Conservation (phyloP, 208 protist species). For the Wallacemonas rigidus region DNA sequence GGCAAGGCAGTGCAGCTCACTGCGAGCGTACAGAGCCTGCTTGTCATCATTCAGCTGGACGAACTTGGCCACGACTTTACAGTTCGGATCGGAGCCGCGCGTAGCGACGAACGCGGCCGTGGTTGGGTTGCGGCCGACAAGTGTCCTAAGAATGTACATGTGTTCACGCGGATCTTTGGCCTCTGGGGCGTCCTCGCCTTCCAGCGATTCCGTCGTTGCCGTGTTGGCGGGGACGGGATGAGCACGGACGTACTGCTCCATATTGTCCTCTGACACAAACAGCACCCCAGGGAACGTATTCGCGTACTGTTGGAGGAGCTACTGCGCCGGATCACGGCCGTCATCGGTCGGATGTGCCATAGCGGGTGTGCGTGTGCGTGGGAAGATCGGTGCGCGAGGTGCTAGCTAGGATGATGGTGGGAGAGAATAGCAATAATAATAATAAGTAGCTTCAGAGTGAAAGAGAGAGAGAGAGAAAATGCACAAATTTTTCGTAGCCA, state of each 20-base stretch:
- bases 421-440: neutral
- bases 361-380: neutral
- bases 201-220: constrained; percentile 34
- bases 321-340: constrained; percentile 36
- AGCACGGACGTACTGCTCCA: constrained; percentile 66
- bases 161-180: constrained; percentile 68
- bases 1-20: constrained; percentile 85
- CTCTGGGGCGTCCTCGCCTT: constrained; percentile 75
- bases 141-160: constrained; percentile 78
- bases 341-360: constrained; percentile 30
- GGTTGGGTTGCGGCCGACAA: constrained; percentile 84
- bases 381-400: neutral
- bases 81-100: constrained; percentile 58
- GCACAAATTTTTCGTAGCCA: too few relatives aligned
- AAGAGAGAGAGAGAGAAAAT: too few relatives aligned
- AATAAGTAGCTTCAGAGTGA: too few relatives aligned
- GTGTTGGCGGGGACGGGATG: constrained; percentile 27
- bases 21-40: constrained; percentile 80
- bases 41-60: constrained; percentile 86
- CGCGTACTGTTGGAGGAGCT: constrained; percentile 77
- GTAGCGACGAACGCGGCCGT: constrained; percentile 83
- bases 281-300: constrained; percentile 84
- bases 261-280: constrained; percentile 66
- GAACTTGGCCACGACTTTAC: constrained; percentile 87
- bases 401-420: neutral